A percentile compares a stretch with the other conserved stretches of the same genome.
These are phyloP conservation scores for Penicillium odoratum DNA, from an alignment of 495 filamentous ascomycete species.

Conservation along the genomic window DNA sequence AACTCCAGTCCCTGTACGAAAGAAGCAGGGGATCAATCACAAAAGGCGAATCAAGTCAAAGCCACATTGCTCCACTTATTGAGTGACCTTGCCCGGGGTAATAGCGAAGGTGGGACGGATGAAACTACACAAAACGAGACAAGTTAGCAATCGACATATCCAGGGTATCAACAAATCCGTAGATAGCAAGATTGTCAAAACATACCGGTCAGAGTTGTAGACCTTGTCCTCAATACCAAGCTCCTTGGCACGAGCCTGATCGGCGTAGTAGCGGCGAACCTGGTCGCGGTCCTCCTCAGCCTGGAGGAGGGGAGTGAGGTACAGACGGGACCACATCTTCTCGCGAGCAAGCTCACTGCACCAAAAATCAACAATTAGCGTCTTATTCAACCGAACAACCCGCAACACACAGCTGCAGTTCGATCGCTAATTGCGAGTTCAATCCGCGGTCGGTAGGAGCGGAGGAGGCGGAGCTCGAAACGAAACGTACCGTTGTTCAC, in stretches of 20 bases:
- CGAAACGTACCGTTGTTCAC: slow-evolving; percentile 78
- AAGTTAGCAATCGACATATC: slow-evolving; percentile 9
- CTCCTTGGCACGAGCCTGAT: slow-evolving; percentile 86
- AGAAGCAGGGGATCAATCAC: not conserved
- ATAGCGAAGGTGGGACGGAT: slow-evolving; percentile 49
- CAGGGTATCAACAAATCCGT: not conserved
- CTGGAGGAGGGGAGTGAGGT: slow-evolving; percentile 88
- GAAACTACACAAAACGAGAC: slow-evolving; percentile 31
- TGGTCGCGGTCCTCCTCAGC: slow-evolving; percentile 95
- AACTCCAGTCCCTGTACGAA: slow-evolving; percentile 10
- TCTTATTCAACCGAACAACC: not conserved
- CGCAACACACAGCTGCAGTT: not conserved
- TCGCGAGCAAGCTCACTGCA: slow-evolving; percentile 87
- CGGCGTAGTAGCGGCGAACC: slow-evolving; percentile 79
- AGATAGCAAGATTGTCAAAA: slow-evolving; percentile 11
- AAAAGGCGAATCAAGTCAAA: not conserved
- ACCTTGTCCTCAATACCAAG: slow-evolving; percentile 76
- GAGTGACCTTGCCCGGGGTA: slow-evolving; percentile 41
- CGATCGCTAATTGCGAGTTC: slow-evolving; percentile 10
- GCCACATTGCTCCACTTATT: slow-evolving; percentile 24
- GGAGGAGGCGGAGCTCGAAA: slow-evolving; percentile 6
- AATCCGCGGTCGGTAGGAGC: slow-evolving; percentile 9
- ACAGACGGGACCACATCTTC: slow-evolving; percentile 95
- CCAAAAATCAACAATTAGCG: slow-evolving; percentile 8
- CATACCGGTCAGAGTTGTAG: slow-evolving; percentile 87